Percentiles rank a stretch among this genome's conserved stretches.
Conservation (phyloP, 148 eudicot species). For the Polygonum maritimum region DNA sequence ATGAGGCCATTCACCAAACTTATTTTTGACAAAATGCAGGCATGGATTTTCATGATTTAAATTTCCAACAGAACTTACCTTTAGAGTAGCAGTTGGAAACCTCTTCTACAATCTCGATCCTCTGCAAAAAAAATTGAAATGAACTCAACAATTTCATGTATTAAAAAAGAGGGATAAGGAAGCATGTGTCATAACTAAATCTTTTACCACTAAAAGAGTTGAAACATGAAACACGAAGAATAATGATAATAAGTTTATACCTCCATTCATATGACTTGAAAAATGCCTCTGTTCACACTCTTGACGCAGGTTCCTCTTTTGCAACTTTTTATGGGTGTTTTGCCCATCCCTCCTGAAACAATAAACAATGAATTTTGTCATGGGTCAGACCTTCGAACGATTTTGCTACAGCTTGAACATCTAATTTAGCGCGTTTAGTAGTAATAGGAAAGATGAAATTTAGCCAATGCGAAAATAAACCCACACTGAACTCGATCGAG, state of each 20-base stretch:
- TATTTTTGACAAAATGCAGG: no score
- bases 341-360: conserved; percentile 71
- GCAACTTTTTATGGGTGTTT: conserved; percentile 73
- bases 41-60: not conserved
- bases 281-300: conserved; percentile 87
- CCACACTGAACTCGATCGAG: no score
- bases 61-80: conserved; percentile 39
- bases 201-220: conserved; percentile 35
- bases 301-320: conserved; percentile 72
- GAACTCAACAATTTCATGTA: not conserved
- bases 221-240: no score
- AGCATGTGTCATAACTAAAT: not conserved
- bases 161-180: not conserved
- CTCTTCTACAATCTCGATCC: conserved; percentile 79
- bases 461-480: no score
- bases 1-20: no score
- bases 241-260: no score
- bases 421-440: no score
- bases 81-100: conserved; percentile 70
- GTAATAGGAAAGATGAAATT: no score
- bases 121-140: conserved; percentile 28
- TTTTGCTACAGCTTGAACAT: no score
- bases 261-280: no score
- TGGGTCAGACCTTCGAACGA: no score
- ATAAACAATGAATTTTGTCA: not conserved